Percentiles rank a stretch among this genome's conserved stretches.
Conservation (phyloP, 495 filamentous ascomycete genomes). For the Penicillium verhagenii region DNA sequence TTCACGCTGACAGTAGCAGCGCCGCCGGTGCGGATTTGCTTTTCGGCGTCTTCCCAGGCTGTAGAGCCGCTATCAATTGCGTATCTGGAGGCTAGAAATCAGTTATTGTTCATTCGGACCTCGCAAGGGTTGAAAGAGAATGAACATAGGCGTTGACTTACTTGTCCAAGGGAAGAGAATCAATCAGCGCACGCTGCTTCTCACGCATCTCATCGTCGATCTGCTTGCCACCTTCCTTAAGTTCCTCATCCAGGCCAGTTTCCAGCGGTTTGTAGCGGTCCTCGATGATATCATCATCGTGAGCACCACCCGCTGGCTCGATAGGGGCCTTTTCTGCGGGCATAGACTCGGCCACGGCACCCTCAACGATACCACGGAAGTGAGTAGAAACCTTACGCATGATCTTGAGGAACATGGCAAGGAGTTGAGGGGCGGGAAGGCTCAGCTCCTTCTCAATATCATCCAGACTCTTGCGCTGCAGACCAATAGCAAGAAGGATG, state of each 20-base stretch:
- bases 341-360: constrained; percentile 67
- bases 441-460: constrained; percentile 76
- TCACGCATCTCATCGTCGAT: constrained; percentile 65
- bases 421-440: constrained; percentile 71
- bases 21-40: constrained; percentile 61
- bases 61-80: constrained; percentile 70
- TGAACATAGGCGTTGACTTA: constrained; percentile 48
- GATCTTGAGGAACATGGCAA: constrained; percentile 97
- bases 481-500: constrained; percentile 82
- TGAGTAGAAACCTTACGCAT: constrained; percentile 78
- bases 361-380: constrained; percentile 73
- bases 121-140: neutral
- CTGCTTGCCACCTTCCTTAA: constrained; percentile 79
- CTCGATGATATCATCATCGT: constrained; percentile 59
- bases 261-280: constrained; percentile 66
- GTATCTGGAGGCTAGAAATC: constrained; percentile 59
- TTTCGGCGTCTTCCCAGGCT: constrained; percentile 82
- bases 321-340: constrained; percentile 53
- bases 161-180: constrained; percentile 83
- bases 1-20: constrained; percentile 82
- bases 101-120: constrained; percentile 43
- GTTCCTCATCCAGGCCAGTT: constrained; percentile 77
- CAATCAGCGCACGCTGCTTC: constrained; percentile 82
- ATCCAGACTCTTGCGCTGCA: constrained; percentile 85
- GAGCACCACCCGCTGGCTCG: constrained; percentile 56